Evolutionary conservation across 2,329 filamentous ascomycete genomes (phyloP).

Genomic region (Drechslera avenae): DNA sequence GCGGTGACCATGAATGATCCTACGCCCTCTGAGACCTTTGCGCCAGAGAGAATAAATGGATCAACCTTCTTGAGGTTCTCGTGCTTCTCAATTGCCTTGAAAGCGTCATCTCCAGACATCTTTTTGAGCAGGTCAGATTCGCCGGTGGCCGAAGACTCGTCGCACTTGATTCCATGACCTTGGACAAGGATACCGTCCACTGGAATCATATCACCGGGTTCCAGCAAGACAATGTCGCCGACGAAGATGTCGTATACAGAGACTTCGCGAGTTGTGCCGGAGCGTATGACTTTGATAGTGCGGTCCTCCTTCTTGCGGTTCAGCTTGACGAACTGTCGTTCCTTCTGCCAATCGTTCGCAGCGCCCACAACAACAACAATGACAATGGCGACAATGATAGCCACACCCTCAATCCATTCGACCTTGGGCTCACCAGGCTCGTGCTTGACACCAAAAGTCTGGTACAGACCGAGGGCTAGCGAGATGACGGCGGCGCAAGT

Average conservation of each 20-base stretch:
- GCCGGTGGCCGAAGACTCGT: slow-evolving; percentile 75
- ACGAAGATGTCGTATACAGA: slow-evolving; percentile 70
- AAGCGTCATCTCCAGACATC: slow-evolving; percentile 68
- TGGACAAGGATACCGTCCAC: slow-evolving; percentile 73
- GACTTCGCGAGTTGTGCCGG: slow-evolving; percentile 69
- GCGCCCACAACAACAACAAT: slow-evolving; percentile 78
- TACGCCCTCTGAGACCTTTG: slow-evolving; percentile 76
- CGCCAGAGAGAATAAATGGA: slow-evolving; percentile 86
- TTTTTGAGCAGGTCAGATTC: slow-evolving; percentile 76
- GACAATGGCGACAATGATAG: slow-evolving; percentile 75
- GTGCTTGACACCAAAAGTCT: slow-evolving; percentile 67
- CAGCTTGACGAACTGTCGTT: slow-evolving; percentile 78
- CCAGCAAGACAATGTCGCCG: slow-evolving; percentile 72
- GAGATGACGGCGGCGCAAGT: slow-evolving; percentile 72
- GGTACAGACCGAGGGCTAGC: slow-evolving; percentile 74
- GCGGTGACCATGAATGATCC: slow-evolving; percentile 78
- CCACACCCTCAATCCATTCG: slow-evolving; percentile 82
- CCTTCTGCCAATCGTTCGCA: slow-evolving; percentile 83
- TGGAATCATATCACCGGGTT: slow-evolving; percentile 72
- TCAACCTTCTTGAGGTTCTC: slow-evolving; percentile 70
- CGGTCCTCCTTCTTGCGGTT: slow-evolving; percentile 81
- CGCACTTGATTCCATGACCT: slow-evolving; percentile 70
- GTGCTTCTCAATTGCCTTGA: slow-evolving; percentile 65
- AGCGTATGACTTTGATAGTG: slow-evolving; percentile 75
- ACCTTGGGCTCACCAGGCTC: slow-evolving; percentile 59